Percentiles rank a stretch among this genome's conserved stretches.
phyloP scores from a whole-genome alignment of 495 filamentous ascomycete genomes.

The Podospora anserina region DNA sequence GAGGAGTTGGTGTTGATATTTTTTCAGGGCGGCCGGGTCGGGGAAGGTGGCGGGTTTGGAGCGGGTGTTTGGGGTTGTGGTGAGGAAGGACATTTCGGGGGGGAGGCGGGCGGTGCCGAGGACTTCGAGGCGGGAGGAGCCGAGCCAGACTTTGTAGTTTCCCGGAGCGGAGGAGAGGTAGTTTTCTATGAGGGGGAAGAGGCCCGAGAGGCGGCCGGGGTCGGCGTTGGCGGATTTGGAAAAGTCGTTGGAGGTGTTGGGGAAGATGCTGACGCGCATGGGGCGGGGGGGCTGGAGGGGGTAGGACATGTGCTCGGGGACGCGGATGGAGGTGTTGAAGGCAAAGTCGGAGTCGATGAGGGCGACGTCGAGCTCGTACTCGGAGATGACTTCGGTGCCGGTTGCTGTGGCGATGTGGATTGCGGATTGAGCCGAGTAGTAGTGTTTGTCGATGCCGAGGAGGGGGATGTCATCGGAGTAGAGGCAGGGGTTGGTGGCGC shows the following conservation, averaged over 20 bases:
- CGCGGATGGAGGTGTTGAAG: background rate
- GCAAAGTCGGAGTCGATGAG: slow-evolving; percentile 27
- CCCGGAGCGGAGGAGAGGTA: slow-evolving; percentile 44
- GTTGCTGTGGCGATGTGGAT: slow-evolving; percentile 28
- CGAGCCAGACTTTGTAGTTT: slow-evolving; percentile 37
- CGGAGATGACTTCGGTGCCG: slow-evolving; percentile 9
- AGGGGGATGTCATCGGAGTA: slow-evolving; percentile 33
- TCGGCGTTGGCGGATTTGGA: background rate
- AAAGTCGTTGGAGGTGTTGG: slow-evolving; percentile 13
- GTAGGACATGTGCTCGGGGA: slow-evolving; percentile 1
- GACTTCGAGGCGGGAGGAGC: slow-evolving; percentile 44
- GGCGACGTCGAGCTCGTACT: slow-evolving; percentile 44
- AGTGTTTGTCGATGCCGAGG: slow-evolving; percentile 32
- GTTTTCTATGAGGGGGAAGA: slow-evolving; percentile 42
- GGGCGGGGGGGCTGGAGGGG: slow-evolving; percentile 19
- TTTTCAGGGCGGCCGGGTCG: background rate
- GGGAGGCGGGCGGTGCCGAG: slow-evolving; percentile 44
- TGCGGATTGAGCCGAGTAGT: slow-evolving; percentile 41
- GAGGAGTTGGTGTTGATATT: background rate
- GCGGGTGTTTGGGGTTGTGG: background rate
- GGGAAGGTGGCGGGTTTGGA: background rate
- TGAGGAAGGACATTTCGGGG: background rate
- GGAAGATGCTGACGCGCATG: slow-evolving; percentile 28
- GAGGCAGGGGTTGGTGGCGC: slow-evolving; percentile 44
- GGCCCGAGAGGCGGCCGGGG: slow-evolving; percentile 39